Evolutionary conservation across 225 moss, liverwort and hornwort species (phyloP).

Genomic region (Climacium dendroides): DNA sequence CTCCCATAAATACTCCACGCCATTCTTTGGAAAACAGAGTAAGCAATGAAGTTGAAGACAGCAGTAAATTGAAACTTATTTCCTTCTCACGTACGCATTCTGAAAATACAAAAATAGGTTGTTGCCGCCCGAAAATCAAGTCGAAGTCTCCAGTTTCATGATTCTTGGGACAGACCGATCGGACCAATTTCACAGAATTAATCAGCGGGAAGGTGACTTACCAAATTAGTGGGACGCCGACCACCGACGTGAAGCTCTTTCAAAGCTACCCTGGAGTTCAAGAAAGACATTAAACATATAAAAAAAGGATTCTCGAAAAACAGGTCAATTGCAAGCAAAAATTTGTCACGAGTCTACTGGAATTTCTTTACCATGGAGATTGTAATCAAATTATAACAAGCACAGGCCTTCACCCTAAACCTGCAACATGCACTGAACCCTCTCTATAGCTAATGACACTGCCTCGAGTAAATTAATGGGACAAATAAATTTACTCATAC

Average conservation of each 20-base stretch:
- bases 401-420: neutral
- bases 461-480: neutral
- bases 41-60: neutral
- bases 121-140: neutral
- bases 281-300: neutral
- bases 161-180: neutral
- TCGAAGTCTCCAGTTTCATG: neutral
- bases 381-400: neutral
- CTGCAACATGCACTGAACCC: neutral
- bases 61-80: neutral
- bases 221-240: slow-evolving; percentile 11
- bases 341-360: neutral
- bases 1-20: neutral
- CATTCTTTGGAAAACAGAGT: neutral
- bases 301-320: neutral
- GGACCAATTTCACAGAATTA: neutral
- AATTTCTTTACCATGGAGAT: neutral
- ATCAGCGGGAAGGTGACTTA: neutral
- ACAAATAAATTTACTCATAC: neutral
- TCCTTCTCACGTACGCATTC: neutral
- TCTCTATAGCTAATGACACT: neutral
- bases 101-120: neutral
- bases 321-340: neutral
- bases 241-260: slow-evolving; percentile 40
- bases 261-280: slow-evolving; percentile 23